Evolutionary conservation across 2,329 filamentous ascomycete genomes (phyloP).

Genomic region (Alternaria dauci): DNA sequence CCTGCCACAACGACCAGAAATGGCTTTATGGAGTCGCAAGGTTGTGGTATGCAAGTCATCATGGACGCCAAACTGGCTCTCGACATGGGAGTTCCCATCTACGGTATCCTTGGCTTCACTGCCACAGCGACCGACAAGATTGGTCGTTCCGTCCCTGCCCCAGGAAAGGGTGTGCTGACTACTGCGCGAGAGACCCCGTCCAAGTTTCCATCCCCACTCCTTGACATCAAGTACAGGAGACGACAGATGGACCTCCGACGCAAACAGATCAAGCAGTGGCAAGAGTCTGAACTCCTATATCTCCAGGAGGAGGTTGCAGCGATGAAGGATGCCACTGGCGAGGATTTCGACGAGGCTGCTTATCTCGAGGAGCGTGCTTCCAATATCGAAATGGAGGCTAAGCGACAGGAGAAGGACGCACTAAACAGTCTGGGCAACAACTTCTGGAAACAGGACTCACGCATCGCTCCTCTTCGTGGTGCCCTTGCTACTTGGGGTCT

Average conservation of each 20-base stretch:
- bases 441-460: constrained; percentile 97
- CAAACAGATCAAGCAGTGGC: constrained; percentile 95
- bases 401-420: constrained; percentile 90
- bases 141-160: constrained; percentile 93
- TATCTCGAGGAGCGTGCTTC: constrained; percentile 84
- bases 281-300: constrained; percentile 92
- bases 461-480: constrained; percentile 93
- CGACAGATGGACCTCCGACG: constrained; percentile 93
- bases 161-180: constrained; percentile 95
- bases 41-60: constrained; percentile 96
- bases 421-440: constrained; percentile 93
- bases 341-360: constrained; percentile 78
- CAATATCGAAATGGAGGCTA: constrained; percentile 88
- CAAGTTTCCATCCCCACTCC: constrained; percentile 92
- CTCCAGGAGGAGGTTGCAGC: constrained; percentile 91
- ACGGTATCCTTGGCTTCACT: constrained; percentile 91
- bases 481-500: constrained; percentile 97
- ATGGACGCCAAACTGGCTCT: constrained; percentile 96
- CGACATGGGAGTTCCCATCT: constrained; percentile 98
- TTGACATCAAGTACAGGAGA: constrained; percentile 97
- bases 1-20: constrained; percentile 96
- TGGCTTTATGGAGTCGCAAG: constrained; percentile 99
- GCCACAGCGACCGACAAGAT: constrained; percentile 99
- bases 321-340: constrained; percentile 75
- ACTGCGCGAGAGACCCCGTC: constrained; percentile 89